These are phyloP conservation scores for Gleditsia sinensis DNA, from an alignment of 306 rosid genomes.

Conservation along the genomic window DNA sequence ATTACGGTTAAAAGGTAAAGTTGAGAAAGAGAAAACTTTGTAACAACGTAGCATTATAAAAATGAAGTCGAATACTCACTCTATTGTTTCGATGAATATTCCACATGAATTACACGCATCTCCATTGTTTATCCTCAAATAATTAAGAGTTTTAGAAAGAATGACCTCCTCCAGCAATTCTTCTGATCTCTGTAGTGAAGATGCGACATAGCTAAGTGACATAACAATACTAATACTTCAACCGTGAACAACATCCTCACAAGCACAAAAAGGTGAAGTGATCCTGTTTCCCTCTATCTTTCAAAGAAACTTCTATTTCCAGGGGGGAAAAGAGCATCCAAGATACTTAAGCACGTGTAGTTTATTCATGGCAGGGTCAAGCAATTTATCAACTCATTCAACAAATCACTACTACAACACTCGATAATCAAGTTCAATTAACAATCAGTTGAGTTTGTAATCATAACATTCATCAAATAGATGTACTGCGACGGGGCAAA, in stretches of 20 bases:
- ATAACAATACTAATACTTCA: conserved; percentile 10
- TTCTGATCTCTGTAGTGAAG: conserved; percentile 67
- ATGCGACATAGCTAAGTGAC: conserved; percentile 26
- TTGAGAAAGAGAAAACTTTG: background rate
- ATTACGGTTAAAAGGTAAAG: background rate
- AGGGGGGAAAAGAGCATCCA: background rate
- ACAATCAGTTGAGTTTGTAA: background rate
- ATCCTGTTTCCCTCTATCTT: background rate
- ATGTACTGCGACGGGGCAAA: background rate
- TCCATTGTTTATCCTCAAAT: conserved; percentile 52
- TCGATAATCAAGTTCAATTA: background rate
- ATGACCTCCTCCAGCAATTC: conserved; percentile 91
- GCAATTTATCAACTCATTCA: background rate
- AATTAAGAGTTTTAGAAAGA: conserved; percentile 85
- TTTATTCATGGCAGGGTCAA: background rate
- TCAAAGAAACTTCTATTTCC: background rate
- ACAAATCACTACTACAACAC: background rate
- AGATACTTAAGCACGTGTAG: background rate
- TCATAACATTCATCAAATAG: conserved; percentile 25
- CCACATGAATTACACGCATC: conserved; percentile 58
- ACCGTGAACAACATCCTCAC: background rate
- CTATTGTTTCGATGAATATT: conserved; percentile 74
- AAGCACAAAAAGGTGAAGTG: background rate
- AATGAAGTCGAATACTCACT: conserved; percentile 50
- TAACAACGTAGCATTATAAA: conserved; percentile 18